Evolutionary conservation across 2,329 filamentous ascomycete genomes (phyloP).

Genomic region (Hypoxylon sp.): DNA sequence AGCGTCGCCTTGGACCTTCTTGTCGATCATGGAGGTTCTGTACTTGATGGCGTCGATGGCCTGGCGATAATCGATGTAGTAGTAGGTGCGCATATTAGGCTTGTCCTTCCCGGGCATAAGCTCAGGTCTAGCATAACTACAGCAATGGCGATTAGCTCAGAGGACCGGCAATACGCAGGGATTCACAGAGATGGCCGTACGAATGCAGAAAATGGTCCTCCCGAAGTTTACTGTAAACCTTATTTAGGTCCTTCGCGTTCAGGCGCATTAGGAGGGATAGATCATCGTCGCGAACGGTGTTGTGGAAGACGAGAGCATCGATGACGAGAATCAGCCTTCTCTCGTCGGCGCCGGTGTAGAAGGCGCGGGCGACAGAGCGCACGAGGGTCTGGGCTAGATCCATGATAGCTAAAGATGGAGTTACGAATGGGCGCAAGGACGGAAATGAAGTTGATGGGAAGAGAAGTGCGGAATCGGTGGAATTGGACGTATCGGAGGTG

Average conservation of each 20-base stretch:
- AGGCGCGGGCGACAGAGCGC: constrained; percentile 84
- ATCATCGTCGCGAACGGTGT: constrained; percentile 87
- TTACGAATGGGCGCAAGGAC: neutral
- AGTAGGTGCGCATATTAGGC: constrained; percentile 90
- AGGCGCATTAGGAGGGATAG: constrained; percentile 88
- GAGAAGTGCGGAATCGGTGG: constrained; percentile 8
- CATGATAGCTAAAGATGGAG: constrained; percentile 54
- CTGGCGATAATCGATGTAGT: constrained; percentile 95
- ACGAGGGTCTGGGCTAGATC: constrained; percentile 81
- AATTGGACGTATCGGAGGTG: too few relatives aligned
- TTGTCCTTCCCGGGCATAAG: constrained; percentile 85
- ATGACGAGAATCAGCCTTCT: constrained; percentile 82
- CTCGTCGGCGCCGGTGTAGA: constrained; percentile 78
- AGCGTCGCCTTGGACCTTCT: constrained; percentile 87
- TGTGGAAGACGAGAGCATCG: constrained; percentile 82
- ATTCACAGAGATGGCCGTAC: constrained; percentile 63
- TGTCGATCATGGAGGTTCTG: constrained; percentile 89
- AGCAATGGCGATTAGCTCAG: constrained; percentile 28
- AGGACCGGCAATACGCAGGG: constrained; percentile 4
- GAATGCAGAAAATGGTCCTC: constrained; percentile 89
- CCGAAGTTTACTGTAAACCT: constrained; percentile 85
- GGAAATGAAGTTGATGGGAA: neutral
- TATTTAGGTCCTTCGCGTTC: constrained; percentile 92
- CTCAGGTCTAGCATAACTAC: constrained; percentile 80
- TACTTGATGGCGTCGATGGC: constrained; percentile 98